A percentile compares a stretch with the other conserved stretches of the same genome.
phyloP scores from a whole-genome alignment of 768 basidiomycete species.

The Clitopilus hobsonii region DNA sequence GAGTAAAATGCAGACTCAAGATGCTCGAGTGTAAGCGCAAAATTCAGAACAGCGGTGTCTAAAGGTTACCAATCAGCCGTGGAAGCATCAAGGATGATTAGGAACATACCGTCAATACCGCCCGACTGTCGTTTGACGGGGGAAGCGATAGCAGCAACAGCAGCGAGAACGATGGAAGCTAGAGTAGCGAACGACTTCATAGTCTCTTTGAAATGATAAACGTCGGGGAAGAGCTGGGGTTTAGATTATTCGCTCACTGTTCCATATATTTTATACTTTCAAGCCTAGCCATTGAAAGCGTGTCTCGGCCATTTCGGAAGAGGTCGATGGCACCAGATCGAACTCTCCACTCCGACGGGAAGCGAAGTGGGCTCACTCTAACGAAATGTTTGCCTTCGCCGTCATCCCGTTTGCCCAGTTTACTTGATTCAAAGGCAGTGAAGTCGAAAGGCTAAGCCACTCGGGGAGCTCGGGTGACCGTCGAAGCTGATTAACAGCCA shows the following conservation, averaged over 20 bases:
- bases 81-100: background rate
- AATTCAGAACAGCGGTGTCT: slow-evolving; percentile 30
- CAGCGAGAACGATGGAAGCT: background rate
- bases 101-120: background rate
- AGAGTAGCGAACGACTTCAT: background rate
- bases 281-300: background rate
- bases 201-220: background rate
- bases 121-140: background rate
- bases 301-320: background rate
- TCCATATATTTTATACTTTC: background rate
- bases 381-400: background rate
- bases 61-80: background rate
- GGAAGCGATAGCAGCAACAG: background rate
- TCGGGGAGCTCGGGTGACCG: background rate
- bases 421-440: background rate
- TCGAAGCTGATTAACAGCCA: background rate
- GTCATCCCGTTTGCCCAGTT: background rate
- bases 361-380: background rate
- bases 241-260: background rate
- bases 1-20: slow-evolving; percentile 45
- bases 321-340: background rate
- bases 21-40: slow-evolving; percentile 44
- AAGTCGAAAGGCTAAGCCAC: background rate
- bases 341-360: background rate
- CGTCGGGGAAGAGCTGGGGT: background rate